Evolutionary conservation across 768 basidiomycete species (phyloP), one percentile per base, ranked within the genome.

Genomic region (Rhodotorula diobovata): DNA sequence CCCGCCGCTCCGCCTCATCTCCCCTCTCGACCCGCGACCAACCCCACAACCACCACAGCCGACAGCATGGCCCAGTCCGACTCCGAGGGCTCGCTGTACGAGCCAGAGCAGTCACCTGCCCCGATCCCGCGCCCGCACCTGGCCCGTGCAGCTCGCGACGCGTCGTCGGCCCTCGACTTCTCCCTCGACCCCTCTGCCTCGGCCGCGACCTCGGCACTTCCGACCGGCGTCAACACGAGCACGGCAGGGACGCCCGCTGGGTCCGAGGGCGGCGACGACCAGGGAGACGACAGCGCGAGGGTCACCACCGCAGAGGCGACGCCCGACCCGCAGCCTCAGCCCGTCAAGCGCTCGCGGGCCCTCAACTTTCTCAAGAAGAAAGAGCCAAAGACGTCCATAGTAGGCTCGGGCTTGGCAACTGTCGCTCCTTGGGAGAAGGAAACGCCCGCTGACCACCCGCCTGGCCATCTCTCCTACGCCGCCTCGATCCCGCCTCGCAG

Each of bases 361-460:
- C 54, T 71, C 39, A 71, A 71, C 48, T 80, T 63, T 79, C 67
- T 50, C 79, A 78, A 74, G 79, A 81, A 74, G 64, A 80, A 71
- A 78, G 74, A 60, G 78, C 81, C 71, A 79, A 73, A 65, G 67
- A 67, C 61, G 59, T 68, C 61, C 45, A 65, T 68, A 21, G 65
- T 72, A n/a, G 39, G 58, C n/a, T n/a, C n/a, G n/a, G n/a, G n/a
- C n/a, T 58, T 41, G 14, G 11, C 32, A 28, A n/a, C n/a, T 30
- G 15, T 18, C 28, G 2, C n/a, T 46, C 11, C 18, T 43, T 43
- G 43, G 10, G 18, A 46, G 15, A 23, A 4, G 35, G 1, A 25
- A 11, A 25, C 7, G 23, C 37, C 21, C 11, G 28, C 56, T 37
- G 34, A 39, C 50, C 34, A 16, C 18, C 34, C 32, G 39, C 14